These are phyloP conservation scores for Fagopyrum tataricum DNA, from an alignment of 148 eudicot genomes.

Conservation along the genomic window DNA sequence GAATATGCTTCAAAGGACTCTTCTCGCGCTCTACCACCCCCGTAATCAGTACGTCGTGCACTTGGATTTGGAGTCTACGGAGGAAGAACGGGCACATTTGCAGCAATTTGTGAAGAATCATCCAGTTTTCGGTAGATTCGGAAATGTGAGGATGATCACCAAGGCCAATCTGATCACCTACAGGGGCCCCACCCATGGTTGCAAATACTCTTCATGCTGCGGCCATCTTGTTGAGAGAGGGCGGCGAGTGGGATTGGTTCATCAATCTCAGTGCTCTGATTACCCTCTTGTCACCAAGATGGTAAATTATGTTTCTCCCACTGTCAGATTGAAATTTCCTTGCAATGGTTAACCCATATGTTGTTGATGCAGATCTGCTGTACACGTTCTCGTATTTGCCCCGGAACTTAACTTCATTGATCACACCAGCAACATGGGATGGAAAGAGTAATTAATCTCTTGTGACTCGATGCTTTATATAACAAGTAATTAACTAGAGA, in stretches of 20 bases:
- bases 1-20: conserved; percentile 44
- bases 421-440: conserved; percentile 87
- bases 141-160: conserved; percentile 66
- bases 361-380: conserved; percentile 88
- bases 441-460: conserved; percentile 79
- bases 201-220: conserved; percentile 91
- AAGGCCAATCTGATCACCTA: conserved; percentile 89
- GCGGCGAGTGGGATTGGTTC: conserved; percentile 95
- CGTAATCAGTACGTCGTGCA: conserved; percentile 67
- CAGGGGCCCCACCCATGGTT: conserved; percentile 92
- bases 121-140: conserved; percentile 31
- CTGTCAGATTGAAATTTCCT: neutral
- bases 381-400: conserved; percentile 76
- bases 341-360: no score
- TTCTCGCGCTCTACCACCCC: conserved; percentile 71
- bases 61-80: conserved; percentile 62
- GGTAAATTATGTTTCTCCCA: conserved; percentile 27
- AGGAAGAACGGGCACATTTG: conserved; percentile 45
- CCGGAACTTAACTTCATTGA: conserved; percentile 86
- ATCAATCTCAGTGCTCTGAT: conserved; percentile 94
- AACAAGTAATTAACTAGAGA: conserved; percentile 1
- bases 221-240: conserved; percentile 59
- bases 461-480: neutral
- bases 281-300: conserved; percentile 94
- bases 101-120: conserved; percentile 30